phyloP scores from a whole-genome alignment of 2,329 filamentous ascomycete genomes.

The Lasiodiplodia gonubiensis region DNA sequence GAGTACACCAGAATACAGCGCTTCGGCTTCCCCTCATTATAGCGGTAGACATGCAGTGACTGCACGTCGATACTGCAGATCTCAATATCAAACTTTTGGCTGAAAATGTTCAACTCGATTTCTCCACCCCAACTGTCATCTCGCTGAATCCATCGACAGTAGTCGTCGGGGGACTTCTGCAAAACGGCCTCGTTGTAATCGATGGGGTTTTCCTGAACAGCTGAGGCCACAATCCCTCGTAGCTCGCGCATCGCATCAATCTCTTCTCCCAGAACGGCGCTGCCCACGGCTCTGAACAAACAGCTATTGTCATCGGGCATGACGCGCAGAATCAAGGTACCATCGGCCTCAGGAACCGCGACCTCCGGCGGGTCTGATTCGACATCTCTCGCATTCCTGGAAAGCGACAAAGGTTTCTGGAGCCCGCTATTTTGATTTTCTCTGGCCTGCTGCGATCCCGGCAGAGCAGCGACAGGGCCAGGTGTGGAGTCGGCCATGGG shows the following conservation, averaged over 20 bases:
- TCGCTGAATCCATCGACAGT: slow-evolving; percentile 81
- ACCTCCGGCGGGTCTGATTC: slow-evolving; percentile 68
- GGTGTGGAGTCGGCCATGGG: slow-evolving; percentile 37
- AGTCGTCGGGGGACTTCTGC: slow-evolving; percentile 71
- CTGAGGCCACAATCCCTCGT: slow-evolving; percentile 76
- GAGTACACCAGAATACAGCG: slow-evolving; percentile 87
- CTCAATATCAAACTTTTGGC: slow-evolving; percentile 82
- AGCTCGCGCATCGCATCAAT: slow-evolving; percentile 74
- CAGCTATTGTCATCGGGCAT: slow-evolving; percentile 98
- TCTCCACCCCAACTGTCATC: slow-evolving; percentile 88
- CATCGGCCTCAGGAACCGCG: slow-evolving; percentile 60
- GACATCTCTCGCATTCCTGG: slow-evolving; percentile 50
- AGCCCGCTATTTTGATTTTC: slow-evolving; percentile 22
- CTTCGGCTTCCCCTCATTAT: slow-evolving; percentile 73
- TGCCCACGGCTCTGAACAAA: slow-evolving; percentile 87
- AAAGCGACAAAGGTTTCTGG: slow-evolving; percentile 46
- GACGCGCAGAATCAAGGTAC: slow-evolving; percentile 75
- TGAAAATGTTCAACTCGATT: slow-evolving; percentile 86
- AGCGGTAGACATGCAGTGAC: slow-evolving; percentile 70
- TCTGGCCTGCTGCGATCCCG: slow-evolving; percentile 28
- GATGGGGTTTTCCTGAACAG: slow-evolving; percentile 74
- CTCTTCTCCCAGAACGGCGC: slow-evolving; percentile 69
- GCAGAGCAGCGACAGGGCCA: slow-evolving; percentile 34
- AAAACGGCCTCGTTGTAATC: slow-evolving; percentile 79
- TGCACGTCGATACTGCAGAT: slow-evolving; percentile 85